These are phyloP conservation scores for Ophiostoma triangulosporum DNA, from an alignment of 2,329 filamentous ascomycete genomes.

Conservation along the genomic window DNA sequence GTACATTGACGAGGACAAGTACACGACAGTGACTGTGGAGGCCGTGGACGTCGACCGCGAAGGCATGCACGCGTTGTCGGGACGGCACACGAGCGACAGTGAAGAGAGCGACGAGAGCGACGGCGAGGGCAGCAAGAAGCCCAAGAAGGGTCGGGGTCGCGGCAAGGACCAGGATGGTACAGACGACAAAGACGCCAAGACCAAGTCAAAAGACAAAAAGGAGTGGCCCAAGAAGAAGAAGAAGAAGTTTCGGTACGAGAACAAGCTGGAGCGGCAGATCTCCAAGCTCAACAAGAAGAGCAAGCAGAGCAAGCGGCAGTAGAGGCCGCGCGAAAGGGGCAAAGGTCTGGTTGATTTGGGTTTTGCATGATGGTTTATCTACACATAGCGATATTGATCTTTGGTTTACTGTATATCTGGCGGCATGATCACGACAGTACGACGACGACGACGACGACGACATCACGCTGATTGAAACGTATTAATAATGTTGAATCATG, in stretches of 20 bases:
- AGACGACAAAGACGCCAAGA: conserved; percentile 20
- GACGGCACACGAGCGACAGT: conserved; percentile 18
- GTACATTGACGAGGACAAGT: conserved; percentile 92
- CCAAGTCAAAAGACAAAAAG: conserved; percentile 28
- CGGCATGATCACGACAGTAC: no score
- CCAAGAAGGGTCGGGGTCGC: conserved; percentile 16
- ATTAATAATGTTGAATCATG: neutral
- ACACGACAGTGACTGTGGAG: conserved; percentile 89
- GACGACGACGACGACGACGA: no score
- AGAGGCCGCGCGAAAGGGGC: no score
- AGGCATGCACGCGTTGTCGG: conserved; percentile 46
- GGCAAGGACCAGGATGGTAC: conserved; percentile 10
- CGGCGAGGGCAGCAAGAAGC: conserved; percentile 20
- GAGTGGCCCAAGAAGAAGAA: conserved; percentile 61
- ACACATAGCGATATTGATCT: no score
- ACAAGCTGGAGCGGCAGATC: conserved; percentile 65
- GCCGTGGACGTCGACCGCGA: conserved; percentile 68
- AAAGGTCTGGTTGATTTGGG: neutral
- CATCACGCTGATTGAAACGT: neutral
- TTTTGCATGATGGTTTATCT: no score
- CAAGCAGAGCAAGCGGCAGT: conserved; percentile 1
- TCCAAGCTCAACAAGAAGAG: conserved; percentile 52
- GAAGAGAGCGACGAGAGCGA: conserved; percentile 23
- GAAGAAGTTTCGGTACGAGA: conserved; percentile 87
- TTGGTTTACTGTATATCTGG: no score